Conservation (phyloP, 2,329 filamentous ascomycete genomes). For the Lasiodiplodia theobromae region DNA sequence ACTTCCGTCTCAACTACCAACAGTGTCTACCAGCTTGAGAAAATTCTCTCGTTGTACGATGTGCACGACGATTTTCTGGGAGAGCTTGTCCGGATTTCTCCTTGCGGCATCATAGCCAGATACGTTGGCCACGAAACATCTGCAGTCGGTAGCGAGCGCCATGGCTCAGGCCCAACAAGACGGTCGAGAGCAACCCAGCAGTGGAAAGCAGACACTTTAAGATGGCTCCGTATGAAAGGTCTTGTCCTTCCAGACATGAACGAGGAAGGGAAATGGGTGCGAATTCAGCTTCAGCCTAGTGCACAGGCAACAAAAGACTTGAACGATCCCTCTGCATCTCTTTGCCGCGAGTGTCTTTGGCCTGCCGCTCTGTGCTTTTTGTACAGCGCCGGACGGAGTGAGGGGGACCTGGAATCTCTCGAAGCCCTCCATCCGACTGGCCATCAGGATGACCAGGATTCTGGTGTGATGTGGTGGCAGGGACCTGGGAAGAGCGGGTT, state of each 20-base stretch:
- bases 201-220: slow-evolving; percentile 44
- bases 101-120: slow-evolving; percentile 24
- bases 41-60: slow-evolving; percentile 13
- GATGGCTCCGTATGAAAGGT: slow-evolving; percentile 46
- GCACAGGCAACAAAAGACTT: slow-evolving; percentile 7
- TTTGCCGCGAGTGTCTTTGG: slow-evolving; percentile 42
- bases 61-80: slow-evolving; percentile 21
- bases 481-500: slow-evolving; percentile 37
- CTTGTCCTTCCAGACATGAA: slow-evolving; percentile 40
- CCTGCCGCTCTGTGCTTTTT: slow-evolving; percentile 43
- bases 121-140: slow-evolving; percentile 22
- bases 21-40: slow-evolving; percentile 22
- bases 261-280: slow-evolving; percentile 30
- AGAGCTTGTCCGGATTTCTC: slow-evolving; percentile 27
- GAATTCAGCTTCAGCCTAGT: slow-evolving; percentile 25
- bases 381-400: background rate
- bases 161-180: slow-evolving; percentile 1
- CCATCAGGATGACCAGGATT: slow-evolving; percentile 21
- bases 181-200: slow-evolving; percentile 14
- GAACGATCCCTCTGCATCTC: background rate
- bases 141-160: slow-evolving; percentile 9
- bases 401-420: background rate
- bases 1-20: slow-evolving; percentile 24
- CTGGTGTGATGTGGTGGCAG: slow-evolving; percentile 11
- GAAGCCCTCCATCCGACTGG: slow-evolving; percentile 27